Base-by-base conservation (phyloP, 441 rosid species). In the Melastoma candidum region DNA sequence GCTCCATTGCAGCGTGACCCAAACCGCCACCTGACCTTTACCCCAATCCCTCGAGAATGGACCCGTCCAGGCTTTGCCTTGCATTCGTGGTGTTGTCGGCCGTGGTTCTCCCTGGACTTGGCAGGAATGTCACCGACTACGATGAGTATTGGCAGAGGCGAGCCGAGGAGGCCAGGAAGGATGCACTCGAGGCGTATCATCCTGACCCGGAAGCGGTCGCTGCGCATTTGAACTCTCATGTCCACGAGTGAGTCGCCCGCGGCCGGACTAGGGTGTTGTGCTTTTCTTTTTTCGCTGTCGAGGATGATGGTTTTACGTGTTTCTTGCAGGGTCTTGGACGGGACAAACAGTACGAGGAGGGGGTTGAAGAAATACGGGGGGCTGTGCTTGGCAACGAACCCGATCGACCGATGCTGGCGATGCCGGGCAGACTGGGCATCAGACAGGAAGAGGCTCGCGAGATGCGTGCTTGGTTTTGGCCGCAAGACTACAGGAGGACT, bases 401-500 rank as follows among this genome's bases (percentile, higher is more conserved):
- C 84, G 0, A 74, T 82, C 12, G 85, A 79, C 53, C 56, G 70
- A 50, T 82, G 89, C 59, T 80, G 84, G 85, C 70, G 84, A 25
- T 80, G 89, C 66, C 43, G 13, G 14, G 3, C 53, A 0, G 12
- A 74, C 45, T 80, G 85, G 84, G 77, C 79, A 1, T 47, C 4
- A 8, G 47, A 77, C 53, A 74, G 85, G 12, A 62, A 76, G 67
- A 64, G 32, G 47, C 68, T 80, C 4, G 82, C 68, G 0, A 32
- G 53, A 0, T 80, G 85, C 32, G 79, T 49, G 7, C 71, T 74
- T 7, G 89, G 85, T 1, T 82, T 82, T 49, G 80, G 78, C 32
- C 63, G 72, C 67, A 64, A 6, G 12, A 79, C 83, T 29, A 67
- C 43, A 0, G 83, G 89, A 61, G 85, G 89, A 39, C 54, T 57